phyloP scores from a whole-genome alignment of 148 eudicot genomes.

The Rhododendron molle region DNA sequence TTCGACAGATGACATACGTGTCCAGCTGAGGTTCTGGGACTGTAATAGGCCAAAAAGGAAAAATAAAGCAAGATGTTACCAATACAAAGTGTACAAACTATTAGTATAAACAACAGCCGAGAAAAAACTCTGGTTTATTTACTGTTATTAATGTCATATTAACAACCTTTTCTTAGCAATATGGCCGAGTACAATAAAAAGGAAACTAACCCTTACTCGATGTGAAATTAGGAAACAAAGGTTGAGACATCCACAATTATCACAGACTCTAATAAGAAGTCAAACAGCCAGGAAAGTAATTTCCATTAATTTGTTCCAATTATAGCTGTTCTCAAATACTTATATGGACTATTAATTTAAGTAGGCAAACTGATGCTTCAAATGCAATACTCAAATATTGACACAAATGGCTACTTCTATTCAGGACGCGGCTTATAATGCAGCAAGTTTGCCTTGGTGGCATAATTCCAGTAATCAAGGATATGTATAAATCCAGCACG shows the following conservation, averaged over 20 bases:
- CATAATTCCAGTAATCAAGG: background rate
- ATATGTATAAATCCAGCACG: background rate
- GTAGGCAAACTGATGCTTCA: background rate
- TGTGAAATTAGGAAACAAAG: background rate
- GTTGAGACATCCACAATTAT: background rate
- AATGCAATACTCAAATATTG: background rate
- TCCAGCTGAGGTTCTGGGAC: constrained; percentile 71
- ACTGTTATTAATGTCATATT: background rate
- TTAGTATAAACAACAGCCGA: background rate
- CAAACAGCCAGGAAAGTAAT: background rate
- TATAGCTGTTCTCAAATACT: background rate
- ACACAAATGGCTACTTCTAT: background rate
- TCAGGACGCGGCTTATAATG: background rate
- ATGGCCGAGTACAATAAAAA: background rate
- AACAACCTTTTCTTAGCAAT: background rate
- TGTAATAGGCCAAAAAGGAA: constrained; percentile 13
- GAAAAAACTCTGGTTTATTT: background rate
- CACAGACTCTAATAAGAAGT: background rate
- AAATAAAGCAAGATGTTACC: background rate
- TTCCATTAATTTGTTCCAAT: background rate
- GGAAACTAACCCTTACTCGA: background rate
- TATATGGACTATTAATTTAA: background rate
- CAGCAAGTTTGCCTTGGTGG: background rate
- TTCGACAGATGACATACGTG: constrained; percentile 76
- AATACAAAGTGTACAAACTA: background rate